A percentile compares a stretch with the other conserved stretches of the same genome.
Evolutionary conservation across 306 rosid species (phyloP).

Genomic region (Herpetospermum pedunculosum): DNA sequence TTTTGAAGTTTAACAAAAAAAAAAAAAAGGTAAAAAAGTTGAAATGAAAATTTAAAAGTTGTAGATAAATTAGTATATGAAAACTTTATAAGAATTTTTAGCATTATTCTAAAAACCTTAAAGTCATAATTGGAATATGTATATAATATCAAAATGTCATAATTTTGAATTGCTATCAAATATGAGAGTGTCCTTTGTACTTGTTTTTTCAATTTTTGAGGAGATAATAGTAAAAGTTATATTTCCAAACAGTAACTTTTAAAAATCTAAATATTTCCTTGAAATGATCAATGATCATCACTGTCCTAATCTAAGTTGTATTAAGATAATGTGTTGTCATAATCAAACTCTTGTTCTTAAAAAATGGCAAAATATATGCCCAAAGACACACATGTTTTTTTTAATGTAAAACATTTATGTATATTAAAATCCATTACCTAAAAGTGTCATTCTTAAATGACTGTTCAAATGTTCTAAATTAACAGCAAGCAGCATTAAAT

Average conservation of each 20-base stretch:
- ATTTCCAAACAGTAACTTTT: neutral
- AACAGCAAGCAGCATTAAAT: neutral
- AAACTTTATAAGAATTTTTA: no score
- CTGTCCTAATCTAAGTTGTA: neutral
- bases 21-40: no score
- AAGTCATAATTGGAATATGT: neutral
- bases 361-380: neutral
- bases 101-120: neutral
- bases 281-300: neutral
- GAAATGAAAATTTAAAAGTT: no score
- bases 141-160: neutral
- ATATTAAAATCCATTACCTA: neutral
- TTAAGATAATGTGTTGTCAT: constrained; percentile 1
- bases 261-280: neutral
- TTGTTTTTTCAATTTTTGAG: neutral
- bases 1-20: no score
- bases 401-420: neutral
- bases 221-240: neutral
- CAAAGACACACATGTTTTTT: neutral
- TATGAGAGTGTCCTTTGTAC: constrained; percentile 3
- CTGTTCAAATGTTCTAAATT: neutral
- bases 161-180: neutral
- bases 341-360: neutral
- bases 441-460: neutral
- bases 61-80: no score